These are phyloP conservation scores for Colletotrichum salicis DNA, from an alignment of 2,329 filamentous ascomycete genomes.

Conservation along the genomic window DNA sequence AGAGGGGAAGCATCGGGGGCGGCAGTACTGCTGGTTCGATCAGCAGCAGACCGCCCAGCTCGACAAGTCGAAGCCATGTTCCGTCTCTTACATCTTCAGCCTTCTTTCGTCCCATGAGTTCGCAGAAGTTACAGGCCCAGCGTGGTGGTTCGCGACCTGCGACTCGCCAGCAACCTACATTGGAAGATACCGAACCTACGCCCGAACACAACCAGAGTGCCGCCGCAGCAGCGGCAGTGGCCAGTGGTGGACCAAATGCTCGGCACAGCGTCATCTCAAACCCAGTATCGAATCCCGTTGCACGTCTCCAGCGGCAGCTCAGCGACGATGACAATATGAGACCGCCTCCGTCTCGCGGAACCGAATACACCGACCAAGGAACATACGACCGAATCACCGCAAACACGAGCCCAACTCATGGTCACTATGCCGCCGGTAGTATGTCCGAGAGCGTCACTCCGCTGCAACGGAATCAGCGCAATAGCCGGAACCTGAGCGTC, in stretches of 20 bases:
- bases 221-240: slow-evolving; percentile 42
- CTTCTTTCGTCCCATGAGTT: slow-evolving; percentile 97
- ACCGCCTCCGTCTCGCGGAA: slow-evolving; percentile 79
- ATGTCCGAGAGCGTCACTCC: slow-evolving; percentile 83
- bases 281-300: slow-evolving; percentile 56
- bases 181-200: slow-evolving; percentile 40
- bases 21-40: slow-evolving; percentile 48
- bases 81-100: slow-evolving; percentile 88
- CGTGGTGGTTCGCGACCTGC: slow-evolving; percentile 68
- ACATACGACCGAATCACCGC: slow-evolving; percentile 76
- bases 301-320: slow-evolving; percentile 46
- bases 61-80: slow-evolving; percentile 85
- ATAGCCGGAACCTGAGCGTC: slow-evolving; percentile 60
- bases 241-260: slow-evolving; percentile 52
- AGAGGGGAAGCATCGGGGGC: slow-evolving; percentile 51
- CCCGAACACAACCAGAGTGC: slow-evolving; percentile 53
- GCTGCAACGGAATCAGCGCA: slow-evolving; percentile 62
- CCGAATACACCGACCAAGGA: slow-evolving; percentile 81
- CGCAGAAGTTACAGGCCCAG: slow-evolving; percentile 92
- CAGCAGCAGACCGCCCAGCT: slow-evolving; percentile 59
- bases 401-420: slow-evolving; percentile 77
- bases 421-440: slow-evolving; percentile 68
- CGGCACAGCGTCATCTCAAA: slow-evolving; percentile 64
- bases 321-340: slow-evolving; percentile 62
- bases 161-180: slow-evolving; percentile 41